These are phyloP conservation scores for Podospora conica DNA, from an alignment of 495 filamentous ascomycete genomes.

Conservation along the genomic window DNA sequence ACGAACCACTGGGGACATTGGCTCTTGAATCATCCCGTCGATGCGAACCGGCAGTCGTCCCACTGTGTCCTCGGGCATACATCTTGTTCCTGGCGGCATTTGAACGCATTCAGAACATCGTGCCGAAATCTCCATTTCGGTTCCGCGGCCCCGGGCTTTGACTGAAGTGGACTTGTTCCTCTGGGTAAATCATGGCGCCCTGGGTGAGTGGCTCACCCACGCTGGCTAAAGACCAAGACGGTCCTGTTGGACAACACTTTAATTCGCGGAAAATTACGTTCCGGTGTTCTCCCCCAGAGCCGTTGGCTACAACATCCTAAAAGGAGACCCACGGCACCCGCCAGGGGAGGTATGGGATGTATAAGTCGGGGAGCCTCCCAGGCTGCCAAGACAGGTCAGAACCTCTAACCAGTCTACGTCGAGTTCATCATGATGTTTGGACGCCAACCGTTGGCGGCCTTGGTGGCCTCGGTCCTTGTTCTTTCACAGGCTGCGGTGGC, in stretches of 20 bases:
- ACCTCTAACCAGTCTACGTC: neutral
- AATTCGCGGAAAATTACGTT: conserved; percentile 18
- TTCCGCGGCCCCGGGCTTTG: neutral
- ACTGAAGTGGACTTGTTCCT: neutral
- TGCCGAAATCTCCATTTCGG: neutral
- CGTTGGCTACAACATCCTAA: neutral
- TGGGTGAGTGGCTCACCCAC: neutral
- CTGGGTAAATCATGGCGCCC: conserved; percentile 13
- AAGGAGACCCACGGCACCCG: neutral
- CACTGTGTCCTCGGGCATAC: neutral
- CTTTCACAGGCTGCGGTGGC: conserved; percentile 6
- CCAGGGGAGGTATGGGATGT: neutral
- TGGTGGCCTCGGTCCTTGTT: neutral
- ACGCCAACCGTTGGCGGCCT: neutral
- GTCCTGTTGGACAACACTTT: conserved; percentile 13
- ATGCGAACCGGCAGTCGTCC: neutral
- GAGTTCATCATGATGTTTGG: conserved; percentile 1
- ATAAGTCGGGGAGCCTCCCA: neutral
- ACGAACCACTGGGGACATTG: neutral
- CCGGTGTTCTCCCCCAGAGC: conserved; percentile 3
- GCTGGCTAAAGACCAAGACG: conserved; percentile 20
- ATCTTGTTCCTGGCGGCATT: neutral
- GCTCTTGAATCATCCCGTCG: neutral
- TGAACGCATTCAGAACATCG: neutral
- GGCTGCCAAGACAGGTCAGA: neutral